Percentiles rank a stretch among this genome's conserved stretches.
These are phyloP conservation scores for Coemansia sp. DNA, from an alignment of 192 early-diverging fungal species.

Conservation along the genomic window DNA sequence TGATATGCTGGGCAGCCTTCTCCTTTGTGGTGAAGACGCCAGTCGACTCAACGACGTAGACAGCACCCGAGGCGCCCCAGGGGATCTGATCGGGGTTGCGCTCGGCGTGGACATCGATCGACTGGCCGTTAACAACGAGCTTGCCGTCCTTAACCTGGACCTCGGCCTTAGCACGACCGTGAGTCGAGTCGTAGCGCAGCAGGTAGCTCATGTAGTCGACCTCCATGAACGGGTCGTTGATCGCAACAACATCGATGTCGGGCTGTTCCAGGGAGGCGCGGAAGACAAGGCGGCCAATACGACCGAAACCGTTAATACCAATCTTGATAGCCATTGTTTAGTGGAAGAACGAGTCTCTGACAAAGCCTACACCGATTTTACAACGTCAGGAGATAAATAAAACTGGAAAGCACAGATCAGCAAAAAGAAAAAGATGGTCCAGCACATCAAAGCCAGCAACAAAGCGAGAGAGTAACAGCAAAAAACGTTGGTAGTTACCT, in stretches of 20 bases:
- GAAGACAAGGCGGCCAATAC: constrained; percentile 97
- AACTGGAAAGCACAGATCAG: background rate
- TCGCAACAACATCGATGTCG: constrained; percentile 76
- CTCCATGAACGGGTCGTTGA: constrained; percentile 98
- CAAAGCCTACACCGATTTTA: background rate
- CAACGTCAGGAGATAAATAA: background rate
- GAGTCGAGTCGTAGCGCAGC: constrained; percentile 98
- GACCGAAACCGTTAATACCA: constrained; percentile 86
- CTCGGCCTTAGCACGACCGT: constrained; percentile 89
- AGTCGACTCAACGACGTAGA: constrained; percentile 98
- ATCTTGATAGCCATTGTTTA: constrained; percentile 38
- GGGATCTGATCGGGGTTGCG: constrained; percentile 85
- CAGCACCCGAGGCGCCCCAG: constrained; percentile 79
- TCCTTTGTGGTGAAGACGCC: constrained; percentile 96
- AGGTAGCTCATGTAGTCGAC: constrained; percentile 97
- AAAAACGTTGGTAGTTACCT: background rate
- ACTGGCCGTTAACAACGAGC: constrained; percentile 84
- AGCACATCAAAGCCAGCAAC: background rate
- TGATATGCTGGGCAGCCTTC: constrained; percentile 80
- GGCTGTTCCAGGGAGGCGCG: constrained; percentile 76
- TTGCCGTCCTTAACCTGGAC: constrained; percentile 81
- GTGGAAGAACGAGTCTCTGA: background rate
- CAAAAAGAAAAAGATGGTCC: background rate
- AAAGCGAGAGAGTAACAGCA: background rate
- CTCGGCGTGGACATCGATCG: constrained; percentile 72